phyloP scores from a whole-genome alignment of 805 yeast genomes.

The Kluyveromyces lactis region DNA sequence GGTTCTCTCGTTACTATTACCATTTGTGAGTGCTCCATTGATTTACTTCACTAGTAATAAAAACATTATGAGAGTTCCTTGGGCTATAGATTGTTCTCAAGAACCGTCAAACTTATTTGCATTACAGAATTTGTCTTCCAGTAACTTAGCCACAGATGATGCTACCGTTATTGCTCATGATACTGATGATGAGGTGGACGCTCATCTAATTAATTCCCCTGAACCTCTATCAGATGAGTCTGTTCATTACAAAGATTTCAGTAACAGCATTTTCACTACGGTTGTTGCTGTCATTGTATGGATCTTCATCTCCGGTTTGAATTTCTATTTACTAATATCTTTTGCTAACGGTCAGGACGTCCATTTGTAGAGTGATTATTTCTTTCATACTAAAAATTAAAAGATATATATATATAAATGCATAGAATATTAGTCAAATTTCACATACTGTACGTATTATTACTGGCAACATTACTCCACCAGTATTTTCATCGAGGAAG shows the following conservation, averaged over 20 bases:
- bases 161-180: background rate
- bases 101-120: conserved; percentile 8
- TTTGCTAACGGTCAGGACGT: conserved; percentile 40
- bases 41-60: conserved; percentile 70
- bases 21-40: conserved; percentile 84
- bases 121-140: conserved; percentile 6
- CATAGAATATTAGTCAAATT: too few relatives aligned
- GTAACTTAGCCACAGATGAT: conserved; percentile 1
- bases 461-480: too few relatives aligned
- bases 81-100: conserved; percentile 13
- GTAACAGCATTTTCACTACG: conserved; percentile 40
- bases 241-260: conserved; percentile 31
- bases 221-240: conserved; percentile 29
- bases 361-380: conserved; percentile 17
- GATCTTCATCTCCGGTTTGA: conserved; percentile 58
- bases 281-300: conserved; percentile 51
- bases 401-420: too few relatives aligned
- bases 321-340: conserved; percentile 51
- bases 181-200: conserved; percentile 31
- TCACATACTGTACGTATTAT: too few relatives aligned
- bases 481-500: too few relatives aligned
- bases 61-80: conserved; percentile 54
- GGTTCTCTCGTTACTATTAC: conserved; percentile 66
- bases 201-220: background rate
- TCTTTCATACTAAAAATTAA: background rate